Evolutionary conservation across 306 rosid species (phyloP).

Genomic region (barrel medic (Medicago truncatula)): DNA sequence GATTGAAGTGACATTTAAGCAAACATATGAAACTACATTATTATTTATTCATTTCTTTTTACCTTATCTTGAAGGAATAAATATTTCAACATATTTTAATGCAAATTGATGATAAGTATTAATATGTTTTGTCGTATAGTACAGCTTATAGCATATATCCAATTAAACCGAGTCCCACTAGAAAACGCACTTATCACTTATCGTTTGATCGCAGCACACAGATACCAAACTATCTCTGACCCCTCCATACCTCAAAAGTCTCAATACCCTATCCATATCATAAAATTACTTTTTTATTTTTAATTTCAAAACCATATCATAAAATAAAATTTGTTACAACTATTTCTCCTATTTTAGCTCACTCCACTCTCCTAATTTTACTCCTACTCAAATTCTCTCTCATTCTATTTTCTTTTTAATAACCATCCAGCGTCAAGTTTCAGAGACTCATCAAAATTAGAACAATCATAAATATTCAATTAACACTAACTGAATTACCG

Average conservation of each 20-base stretch:
- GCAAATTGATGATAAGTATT: background rate
- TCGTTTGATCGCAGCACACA: slow-evolving; percentile 41
- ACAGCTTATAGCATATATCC: background rate
- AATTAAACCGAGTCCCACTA: slow-evolving; percentile 6
- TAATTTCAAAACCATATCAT: no score
- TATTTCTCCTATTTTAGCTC: no score
- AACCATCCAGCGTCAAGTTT: no score
- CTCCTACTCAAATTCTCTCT: no score
- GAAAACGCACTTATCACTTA: slow-evolving; percentile 52
- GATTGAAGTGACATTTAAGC: background rate
- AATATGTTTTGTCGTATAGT: slow-evolving; percentile 10
- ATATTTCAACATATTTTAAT: background rate
- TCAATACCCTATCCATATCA: slow-evolving; percentile 30
- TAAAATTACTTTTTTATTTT: no score
- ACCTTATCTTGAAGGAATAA: background rate
- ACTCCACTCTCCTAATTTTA: no score
- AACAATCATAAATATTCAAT: no score
- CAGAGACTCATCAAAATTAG: no score
- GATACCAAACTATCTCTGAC: slow-evolving; percentile 20
- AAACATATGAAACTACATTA: background rate
- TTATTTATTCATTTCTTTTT: background rate
- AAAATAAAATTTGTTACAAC: no score
- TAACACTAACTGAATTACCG: no score
- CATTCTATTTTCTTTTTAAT: no score
- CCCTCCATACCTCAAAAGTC: slow-evolving; percentile 39